Evolutionary conservation across 2,329 filamentous ascomycete species (phyloP).

Genomic region (Fusarium napiforme): DNA sequence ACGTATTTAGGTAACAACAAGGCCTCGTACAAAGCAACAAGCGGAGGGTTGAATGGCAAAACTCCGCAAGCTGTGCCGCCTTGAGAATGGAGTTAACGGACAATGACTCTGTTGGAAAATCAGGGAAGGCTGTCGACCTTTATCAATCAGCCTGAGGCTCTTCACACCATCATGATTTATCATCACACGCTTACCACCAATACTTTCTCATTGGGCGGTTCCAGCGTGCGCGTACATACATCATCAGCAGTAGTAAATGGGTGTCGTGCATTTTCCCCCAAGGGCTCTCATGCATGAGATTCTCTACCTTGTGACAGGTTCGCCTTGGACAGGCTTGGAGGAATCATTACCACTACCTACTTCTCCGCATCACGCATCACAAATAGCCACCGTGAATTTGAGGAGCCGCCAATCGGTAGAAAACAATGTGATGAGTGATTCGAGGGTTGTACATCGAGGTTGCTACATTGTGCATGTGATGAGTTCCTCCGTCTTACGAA

Average conservation of each 20-base stretch:
- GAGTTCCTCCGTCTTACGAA: conserved; percentile 31
- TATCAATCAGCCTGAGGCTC: conserved; percentile 38
- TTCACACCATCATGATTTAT: conserved; percentile 33
- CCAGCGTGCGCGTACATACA: conserved; percentile 29
- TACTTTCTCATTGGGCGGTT: conserved; percentile 23
- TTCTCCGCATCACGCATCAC: conserved; percentile 32
- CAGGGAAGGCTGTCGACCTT: conserved; percentile 25
- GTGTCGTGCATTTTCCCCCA: conserved; percentile 39
- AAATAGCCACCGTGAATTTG: conserved; percentile 30
- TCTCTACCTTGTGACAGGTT: conserved; percentile 40
- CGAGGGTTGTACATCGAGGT: conserved; percentile 10
- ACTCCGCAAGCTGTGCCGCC: conserved; percentile 28
- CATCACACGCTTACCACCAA: conserved; percentile 30
- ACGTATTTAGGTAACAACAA: conserved; percentile 19
- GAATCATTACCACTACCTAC: conserved; percentile 17
- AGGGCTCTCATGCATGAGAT: conserved; percentile 36
- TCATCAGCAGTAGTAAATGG: conserved; percentile 32
- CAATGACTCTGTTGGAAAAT: background rate
- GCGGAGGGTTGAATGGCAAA: conserved; percentile 15
- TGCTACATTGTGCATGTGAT: conserved; percentile 22
- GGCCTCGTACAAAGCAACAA: conserved; percentile 5
- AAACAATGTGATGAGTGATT: conserved; percentile 1
- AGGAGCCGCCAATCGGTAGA: conserved; percentile 24
- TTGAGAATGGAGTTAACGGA: conserved; percentile 17
- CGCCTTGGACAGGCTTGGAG: conserved; percentile 1